These are phyloP conservation scores for Tylopilus cervinicoccineus DNA, from an alignment of 768 basidiomycete species.

Conservation along the genomic window DNA sequence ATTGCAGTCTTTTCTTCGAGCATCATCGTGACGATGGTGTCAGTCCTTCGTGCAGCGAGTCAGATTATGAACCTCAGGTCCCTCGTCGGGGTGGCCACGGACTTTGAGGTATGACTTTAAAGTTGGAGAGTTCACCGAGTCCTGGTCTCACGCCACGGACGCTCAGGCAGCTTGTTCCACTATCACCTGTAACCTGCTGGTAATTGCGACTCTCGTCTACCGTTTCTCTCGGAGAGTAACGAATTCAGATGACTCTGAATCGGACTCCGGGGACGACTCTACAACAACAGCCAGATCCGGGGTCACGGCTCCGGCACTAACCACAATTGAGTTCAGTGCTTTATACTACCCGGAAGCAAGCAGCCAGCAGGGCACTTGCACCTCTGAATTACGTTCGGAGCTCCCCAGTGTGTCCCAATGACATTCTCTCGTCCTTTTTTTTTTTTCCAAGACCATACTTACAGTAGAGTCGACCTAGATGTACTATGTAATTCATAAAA, in stretches of 20 bases:
- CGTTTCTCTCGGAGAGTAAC: constrained; percentile 2
- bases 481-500: neutral
- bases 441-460: no score
- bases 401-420: neutral
- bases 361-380: neutral
- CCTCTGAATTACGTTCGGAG: neutral
- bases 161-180: constrained; percentile 11
- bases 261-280: constrained; percentile 5
- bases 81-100: constrained; percentile 8
- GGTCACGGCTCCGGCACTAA: constrained; percentile 6
- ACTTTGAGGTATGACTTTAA: constrained; percentile 13
- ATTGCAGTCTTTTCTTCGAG: constrained; percentile 10
- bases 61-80: constrained; percentile 7
- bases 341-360: neutral
- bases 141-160: neutral
- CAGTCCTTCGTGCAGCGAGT: constrained; percentile 12
- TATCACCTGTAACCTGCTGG: constrained; percentile 22
- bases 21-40: constrained; percentile 8
- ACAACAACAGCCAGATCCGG: neutral
- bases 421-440: no score
- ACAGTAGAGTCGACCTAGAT: neutral
- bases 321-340: constrained; percentile 10
- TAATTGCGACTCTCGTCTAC: constrained; percentile 17
- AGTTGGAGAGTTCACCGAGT: neutral
- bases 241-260: neutral